Percentiles rank a stretch among this genome's conserved stretches.
These are phyloP conservation scores for Scheffersomyces insectosa DNA, from an alignment of 1,139 yeast species.

Conservation along the genomic window DNA sequence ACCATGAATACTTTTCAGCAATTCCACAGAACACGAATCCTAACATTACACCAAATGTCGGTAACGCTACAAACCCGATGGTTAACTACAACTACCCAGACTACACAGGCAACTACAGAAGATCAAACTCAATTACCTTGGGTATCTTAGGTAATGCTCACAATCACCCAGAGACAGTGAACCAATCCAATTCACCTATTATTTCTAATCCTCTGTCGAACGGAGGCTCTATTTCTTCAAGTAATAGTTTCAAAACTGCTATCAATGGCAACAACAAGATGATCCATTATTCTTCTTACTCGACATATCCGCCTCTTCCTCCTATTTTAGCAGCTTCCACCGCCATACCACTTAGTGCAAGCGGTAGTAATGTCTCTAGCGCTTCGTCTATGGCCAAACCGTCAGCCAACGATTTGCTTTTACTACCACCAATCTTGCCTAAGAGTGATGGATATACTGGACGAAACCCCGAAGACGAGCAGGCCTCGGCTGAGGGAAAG, in stretches of 20 bases:
- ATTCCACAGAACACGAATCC: neutral
- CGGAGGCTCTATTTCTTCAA: neutral
- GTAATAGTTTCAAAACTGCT: neutral
- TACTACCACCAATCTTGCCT: neutral
- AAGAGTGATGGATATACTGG: neutral
- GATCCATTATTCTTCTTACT: slow-evolving; percentile 1
- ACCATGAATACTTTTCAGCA: neutral
- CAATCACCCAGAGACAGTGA: neutral
- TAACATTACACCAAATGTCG: neutral
- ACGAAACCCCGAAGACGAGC: neutral
- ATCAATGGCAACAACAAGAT: slow-evolving; percentile 1
- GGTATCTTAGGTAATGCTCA: slow-evolving; percentile 9
- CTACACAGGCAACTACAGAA: slow-evolving; percentile 6
- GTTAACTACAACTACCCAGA: slow-evolving; percentile 4
- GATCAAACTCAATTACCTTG: slow-evolving; percentile 14
- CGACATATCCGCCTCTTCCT: slow-evolving; percentile 2
- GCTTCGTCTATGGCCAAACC: neutral
- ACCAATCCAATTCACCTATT: neutral
- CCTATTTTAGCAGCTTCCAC: slow-evolving; percentile 1
- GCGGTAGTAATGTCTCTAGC: neutral
- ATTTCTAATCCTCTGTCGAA: neutral
- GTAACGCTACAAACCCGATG: slow-evolving; percentile 2
- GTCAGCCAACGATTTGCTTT: neutral
- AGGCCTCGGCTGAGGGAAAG: neutral
- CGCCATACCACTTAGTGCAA: neutral